These are phyloP conservation scores for Fusarium sp. DNA, from an alignment of 2,329 filamentous ascomycete genomes.

Conservation along the genomic window DNA sequence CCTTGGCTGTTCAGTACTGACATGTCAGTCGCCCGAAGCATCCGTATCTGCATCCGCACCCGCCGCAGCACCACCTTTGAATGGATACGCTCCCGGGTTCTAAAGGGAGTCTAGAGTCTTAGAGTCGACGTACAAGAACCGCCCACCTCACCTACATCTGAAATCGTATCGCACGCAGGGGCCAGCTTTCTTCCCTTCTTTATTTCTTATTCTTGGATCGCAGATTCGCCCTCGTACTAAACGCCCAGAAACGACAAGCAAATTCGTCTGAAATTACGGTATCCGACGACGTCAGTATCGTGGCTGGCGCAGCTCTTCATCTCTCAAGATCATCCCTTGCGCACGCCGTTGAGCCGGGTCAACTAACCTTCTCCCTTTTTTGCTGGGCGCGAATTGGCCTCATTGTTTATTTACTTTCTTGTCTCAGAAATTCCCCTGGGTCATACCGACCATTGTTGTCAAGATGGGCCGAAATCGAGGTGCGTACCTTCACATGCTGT, in stretches of 20 bases:
- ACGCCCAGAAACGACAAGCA: slow-evolving; percentile 10
- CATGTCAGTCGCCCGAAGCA: slow-evolving; percentile 45
- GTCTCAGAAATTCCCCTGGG: slow-evolving; percentile 40
- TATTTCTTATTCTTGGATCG: slow-evolving; percentile 20
- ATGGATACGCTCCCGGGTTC: slow-evolving; percentile 42
- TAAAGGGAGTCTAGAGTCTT: slow-evolving; percentile 43
- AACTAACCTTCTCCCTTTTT: slow-evolving; percentile 12
- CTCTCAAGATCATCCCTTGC: slow-evolving; percentile 34
- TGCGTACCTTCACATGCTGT: slow-evolving; percentile 52
- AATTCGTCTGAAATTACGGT: slow-evolving; percentile 27
- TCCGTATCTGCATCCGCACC: slow-evolving; percentile 42
- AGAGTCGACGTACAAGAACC: slow-evolving; percentile 41
- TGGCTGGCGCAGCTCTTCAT: slow-evolving; percentile 39
- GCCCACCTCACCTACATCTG: slow-evolving; percentile 32
- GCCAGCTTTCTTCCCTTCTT: slow-evolving; percentile 13
- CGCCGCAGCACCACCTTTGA: slow-evolving; percentile 43
- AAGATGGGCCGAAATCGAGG: slow-evolving; percentile 67
- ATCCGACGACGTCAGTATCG: slow-evolving; percentile 36
- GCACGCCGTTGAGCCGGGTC: slow-evolving; percentile 20
- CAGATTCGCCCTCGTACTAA: slow-evolving; percentile 21
- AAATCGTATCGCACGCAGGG: slow-evolving; percentile 31
- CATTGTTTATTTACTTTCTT: slow-evolving; percentile 16
- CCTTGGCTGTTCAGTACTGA: slow-evolving; percentile 39
- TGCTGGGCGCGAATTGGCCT: slow-evolving; percentile 7
- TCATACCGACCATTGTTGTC: slow-evolving; percentile 28